Evolutionary conservation across 495 filamentous ascomycete species (phyloP).

Genomic region (Cladorrhinum samala): DNA sequence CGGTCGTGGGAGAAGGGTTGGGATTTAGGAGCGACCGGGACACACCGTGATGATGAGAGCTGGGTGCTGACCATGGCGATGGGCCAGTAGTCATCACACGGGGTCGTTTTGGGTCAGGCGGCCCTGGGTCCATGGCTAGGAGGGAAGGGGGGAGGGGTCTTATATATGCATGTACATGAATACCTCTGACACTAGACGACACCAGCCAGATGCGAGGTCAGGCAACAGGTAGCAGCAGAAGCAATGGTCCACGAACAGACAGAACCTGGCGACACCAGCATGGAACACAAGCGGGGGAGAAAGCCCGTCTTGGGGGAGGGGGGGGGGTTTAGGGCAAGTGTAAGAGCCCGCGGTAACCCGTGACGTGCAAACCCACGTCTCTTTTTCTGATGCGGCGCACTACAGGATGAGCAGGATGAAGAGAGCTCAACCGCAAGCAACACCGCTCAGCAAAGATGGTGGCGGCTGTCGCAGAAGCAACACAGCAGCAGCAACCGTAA

Average conservation of each 20-base stretch:
- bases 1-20: slow-evolving; percentile 33
- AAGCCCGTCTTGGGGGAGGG: neutral
- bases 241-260: slow-evolving; percentile 13
- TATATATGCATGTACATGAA: slow-evolving; percentile 35
- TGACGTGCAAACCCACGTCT: slow-evolving; percentile 10
- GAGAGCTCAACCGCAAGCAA: neutral
- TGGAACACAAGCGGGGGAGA: slow-evolving; percentile 19
- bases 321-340: slow-evolving; percentile 11
- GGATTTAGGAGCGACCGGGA: slow-evolving; percentile 40
- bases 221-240: slow-evolving; percentile 19
- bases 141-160: slow-evolving; percentile 22
- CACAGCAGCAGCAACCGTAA: neutral
- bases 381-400: neutral
- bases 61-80: slow-evolving; percentile 37
- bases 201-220: slow-evolving; percentile 23
- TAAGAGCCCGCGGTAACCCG: slow-evolving; percentile 8
- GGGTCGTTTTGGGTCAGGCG: slow-evolving; percentile 43
- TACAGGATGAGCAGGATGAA: neutral
- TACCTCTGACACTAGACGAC: slow-evolving; percentile 35
- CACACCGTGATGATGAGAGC: slow-evolving; percentile 34
- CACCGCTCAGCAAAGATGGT: neutral
- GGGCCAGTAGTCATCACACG: slow-evolving; percentile 34
- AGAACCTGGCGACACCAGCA: slow-evolving; percentile 22
- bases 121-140: slow-evolving; percentile 44
- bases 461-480: neutral